Evolutionary conservation across 2,329 filamentous ascomycete genomes (phyloP), one percentile per base, ranked within the genome.

Genomic region (Nannizziopsis arthrosporioides): DNA sequence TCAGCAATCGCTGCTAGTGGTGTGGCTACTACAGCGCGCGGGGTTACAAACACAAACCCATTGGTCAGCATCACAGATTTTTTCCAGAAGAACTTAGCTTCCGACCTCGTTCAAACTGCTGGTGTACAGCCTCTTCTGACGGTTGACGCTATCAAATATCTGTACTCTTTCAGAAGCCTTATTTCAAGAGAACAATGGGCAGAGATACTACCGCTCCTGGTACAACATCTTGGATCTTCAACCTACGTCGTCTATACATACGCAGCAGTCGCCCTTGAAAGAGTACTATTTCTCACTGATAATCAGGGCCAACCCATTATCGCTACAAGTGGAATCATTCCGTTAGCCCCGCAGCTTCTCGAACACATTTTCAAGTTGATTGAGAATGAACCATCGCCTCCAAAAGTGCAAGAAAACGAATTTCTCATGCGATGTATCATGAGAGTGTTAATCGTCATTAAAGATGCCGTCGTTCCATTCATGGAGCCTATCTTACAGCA

Each of bases 181-280:
- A 76, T 98, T 52, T 90, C 87, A 14, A 86, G 86, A 63, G 82
- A 89, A 31, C 85, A 95, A 64, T 96, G 92, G 88, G 84, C 84
- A 59, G 80, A 82, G 49, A 89, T 89, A 1, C 86, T 98, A 61
- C 84, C 86, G 10, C 81, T 94, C 14, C 75, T 98, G 37, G 88
- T 96, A 46, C 86, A 92, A 61, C 93, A 95, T 62, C 73, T 98
- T 56, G 86, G 80, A 53, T 93, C 88, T 2, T 75, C 81, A 17
- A 92, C 95, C 65, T 96, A 95, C 59, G 92, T 96, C 49, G 88
- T 96, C 36, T 95, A 98, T 69, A 95, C 89, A 0, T 98, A 98
- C 61, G 88, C 92, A 10, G 86, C 92, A 8, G 94, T 98, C 60
- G 88, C 90, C 2, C 84, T 96, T n/a, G 92, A 98, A 69, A 79